A percentile compares a stretch with the other conserved stretches of the same genome.
phyloP scores from a whole-genome alignment of 208 protist species.

The Acanthamoeba lenticulata region DNA sequence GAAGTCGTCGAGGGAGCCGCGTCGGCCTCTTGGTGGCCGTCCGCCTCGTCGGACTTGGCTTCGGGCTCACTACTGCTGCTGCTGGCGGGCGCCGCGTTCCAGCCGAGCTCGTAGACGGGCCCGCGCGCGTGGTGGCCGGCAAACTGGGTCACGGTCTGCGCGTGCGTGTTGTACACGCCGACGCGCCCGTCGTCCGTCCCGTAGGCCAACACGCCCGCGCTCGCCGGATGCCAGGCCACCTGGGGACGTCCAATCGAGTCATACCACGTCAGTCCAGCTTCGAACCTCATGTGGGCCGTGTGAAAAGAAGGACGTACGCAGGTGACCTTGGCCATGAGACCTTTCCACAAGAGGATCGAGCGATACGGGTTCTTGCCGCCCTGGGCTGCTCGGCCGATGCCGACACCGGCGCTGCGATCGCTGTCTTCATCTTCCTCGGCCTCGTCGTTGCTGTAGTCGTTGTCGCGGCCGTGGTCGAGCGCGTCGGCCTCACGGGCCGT shows the following conservation, averaged over 20 bases:
- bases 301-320: conserved; percentile 9
- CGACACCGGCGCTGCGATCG: too few species aligned
- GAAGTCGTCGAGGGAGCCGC: not conserved
- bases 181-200: conserved; percentile 50
- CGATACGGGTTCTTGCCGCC: conserved; percentile 42
- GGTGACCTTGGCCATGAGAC: conserved; percentile 41
- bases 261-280: not conserved
- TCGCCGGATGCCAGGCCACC: conserved; percentile 24
- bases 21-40: not conserved
- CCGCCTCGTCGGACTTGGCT: not conserved
- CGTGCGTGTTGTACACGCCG: conserved; percentile 58
- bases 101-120: conserved; percentile 62
- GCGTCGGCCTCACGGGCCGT: not conserved
- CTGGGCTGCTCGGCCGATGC: not conserved
- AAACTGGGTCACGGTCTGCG: conserved; percentile 25
- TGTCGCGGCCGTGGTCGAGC: not conserved
- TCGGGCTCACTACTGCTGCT: not conserved
- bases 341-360: conserved; percentile 40
- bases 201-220: not conserved
- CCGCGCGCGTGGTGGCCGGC: conserved; percentile 8
- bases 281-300: not conserved
- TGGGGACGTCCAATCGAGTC: not conserved
- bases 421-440: too few species aligned
- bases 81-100: not conserved
- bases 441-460: too few species aligned